These are phyloP conservation scores for Aspergillus mulundensis DNA, from an alignment of 495 filamentous ascomycete genomes.

Conservation along the genomic window DNA sequence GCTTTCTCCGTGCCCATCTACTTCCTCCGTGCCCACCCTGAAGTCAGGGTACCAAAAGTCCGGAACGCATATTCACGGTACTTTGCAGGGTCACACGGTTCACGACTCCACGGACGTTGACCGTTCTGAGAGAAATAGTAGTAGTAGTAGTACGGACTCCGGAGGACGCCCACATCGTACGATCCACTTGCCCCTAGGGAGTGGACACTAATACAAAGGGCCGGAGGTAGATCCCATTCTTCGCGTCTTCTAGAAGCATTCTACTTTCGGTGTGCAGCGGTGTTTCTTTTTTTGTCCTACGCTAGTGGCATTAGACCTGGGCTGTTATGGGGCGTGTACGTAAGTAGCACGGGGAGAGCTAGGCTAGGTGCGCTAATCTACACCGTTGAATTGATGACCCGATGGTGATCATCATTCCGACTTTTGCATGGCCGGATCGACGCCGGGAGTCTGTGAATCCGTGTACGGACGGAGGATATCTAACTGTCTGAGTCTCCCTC, in stretches of 20 bases:
- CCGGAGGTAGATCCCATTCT: slow-evolving; percentile 12
- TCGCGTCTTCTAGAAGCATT: slow-evolving; percentile 22
- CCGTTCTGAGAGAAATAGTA: not conserved
- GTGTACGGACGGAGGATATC: not conserved
- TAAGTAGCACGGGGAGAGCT: not conserved
- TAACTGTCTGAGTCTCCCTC: not conserved
- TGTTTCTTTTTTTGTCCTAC: not conserved
- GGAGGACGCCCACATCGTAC: not conserved
- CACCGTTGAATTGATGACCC: not conserved
- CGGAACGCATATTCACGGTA: not conserved
- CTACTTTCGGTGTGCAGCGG: not conserved
- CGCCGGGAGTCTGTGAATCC: not conserved
- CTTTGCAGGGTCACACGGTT: not conserved
- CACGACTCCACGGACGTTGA: not conserved
- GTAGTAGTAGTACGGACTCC: too few species aligned
- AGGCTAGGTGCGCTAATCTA: not conserved
- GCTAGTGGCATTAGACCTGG: not conserved
- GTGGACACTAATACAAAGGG: not conserved
- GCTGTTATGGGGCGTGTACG: not conserved
- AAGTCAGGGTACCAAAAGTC: not conserved
- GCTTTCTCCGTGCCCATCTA: not conserved
- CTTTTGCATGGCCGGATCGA: not conserved
- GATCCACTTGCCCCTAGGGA: not conserved
- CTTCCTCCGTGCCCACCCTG: too few species aligned
- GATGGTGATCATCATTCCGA: not conserved